Conservation (phyloP, 176 grass and related monocot species). For the Eleusine indica region DNA sequence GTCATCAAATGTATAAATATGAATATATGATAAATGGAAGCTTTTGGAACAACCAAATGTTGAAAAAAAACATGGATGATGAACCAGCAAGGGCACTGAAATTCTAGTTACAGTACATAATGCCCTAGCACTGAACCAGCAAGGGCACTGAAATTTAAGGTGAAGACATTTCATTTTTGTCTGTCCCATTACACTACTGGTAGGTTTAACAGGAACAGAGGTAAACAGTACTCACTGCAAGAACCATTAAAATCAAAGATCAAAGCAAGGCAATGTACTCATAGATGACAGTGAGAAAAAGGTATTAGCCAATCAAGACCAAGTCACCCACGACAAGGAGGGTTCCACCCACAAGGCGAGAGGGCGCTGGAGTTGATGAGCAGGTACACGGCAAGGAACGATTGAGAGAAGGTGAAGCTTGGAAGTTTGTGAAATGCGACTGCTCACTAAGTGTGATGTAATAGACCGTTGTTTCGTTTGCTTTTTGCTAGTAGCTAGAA, state of each 20-base stretch:
- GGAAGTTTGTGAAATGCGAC: too few species aligned
- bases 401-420: too few species aligned
- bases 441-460: too few species aligned
- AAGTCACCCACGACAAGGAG: too few species aligned
- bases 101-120: conserved; percentile 10
- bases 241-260: background rate
- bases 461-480: too few species aligned
- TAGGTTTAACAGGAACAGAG: background rate
- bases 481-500: too few species aligned
- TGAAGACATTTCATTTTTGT: background rate
- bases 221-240: background rate
- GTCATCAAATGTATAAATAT: background rate
- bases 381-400: too few species aligned
- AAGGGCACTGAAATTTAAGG: background rate
- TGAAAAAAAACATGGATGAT: background rate
- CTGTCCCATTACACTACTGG: background rate
- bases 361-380: too few species aligned
- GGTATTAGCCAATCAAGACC: background rate
- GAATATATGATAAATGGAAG: background rate
- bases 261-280: background rate
- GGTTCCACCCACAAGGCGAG: too few species aligned
- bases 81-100: background rate
- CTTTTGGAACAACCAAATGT: background rate
- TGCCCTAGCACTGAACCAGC: background rate
- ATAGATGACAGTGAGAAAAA: background rate